Conservation (phyloP, 2,329 filamentous ascomycete species). For the Microsporum canis region DNA sequence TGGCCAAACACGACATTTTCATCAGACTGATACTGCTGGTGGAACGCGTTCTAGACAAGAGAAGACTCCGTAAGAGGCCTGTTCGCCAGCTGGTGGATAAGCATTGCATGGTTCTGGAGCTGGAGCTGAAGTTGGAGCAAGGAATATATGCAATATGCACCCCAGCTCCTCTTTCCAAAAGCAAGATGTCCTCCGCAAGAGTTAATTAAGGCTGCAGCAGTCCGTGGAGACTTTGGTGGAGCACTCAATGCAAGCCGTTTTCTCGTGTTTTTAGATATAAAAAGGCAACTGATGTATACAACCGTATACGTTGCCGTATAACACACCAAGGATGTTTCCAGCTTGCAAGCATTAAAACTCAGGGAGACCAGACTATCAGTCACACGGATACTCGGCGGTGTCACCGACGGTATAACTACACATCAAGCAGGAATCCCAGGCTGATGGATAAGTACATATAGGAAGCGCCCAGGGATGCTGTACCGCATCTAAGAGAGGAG, state of each 20-base stretch:
- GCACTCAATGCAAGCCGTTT: not conserved
- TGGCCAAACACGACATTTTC: not conserved
- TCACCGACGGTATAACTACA: not conserved
- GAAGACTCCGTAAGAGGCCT: not conserved
- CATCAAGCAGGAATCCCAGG: not conserved
- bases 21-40: not conserved
- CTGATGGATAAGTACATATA: not conserved
- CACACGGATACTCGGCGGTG: not conserved
- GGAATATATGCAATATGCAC: not conserved
- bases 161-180: not conserved
- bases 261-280: constrained; percentile 1
- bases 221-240: not conserved
- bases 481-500: not conserved
- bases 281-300: not conserved
- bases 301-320: not conserved
- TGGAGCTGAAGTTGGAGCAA: not conserved
- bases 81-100: not conserved
- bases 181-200: not conserved
- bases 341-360: not conserved
- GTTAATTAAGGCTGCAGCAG: constrained; percentile 2
- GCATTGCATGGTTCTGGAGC: not conserved
- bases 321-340: not conserved
- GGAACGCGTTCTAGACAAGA: not conserved
- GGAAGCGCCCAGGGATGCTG: not conserved
- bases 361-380: not conserved